phyloP scores from a whole-genome alignment of 371 early-diverging fungal genomes.

The Mucor piriformis region DNA sequence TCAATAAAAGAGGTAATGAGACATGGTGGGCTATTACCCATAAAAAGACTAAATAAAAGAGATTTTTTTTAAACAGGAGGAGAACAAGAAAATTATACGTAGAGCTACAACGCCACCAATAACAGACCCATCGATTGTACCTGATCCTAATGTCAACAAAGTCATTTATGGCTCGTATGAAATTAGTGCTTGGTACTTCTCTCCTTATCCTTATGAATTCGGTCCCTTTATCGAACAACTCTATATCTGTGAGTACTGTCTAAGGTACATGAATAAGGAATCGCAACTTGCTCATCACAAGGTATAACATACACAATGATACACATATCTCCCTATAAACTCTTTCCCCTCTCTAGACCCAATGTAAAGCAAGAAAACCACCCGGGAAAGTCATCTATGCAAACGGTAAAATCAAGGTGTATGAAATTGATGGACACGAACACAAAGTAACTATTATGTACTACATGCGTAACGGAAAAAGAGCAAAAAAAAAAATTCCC shows the following conservation, averaged over 20 bases:
- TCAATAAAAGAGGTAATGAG: not conserved
- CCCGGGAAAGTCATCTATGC: conserved; percentile 92
- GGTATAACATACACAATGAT: no score
- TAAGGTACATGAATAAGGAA: conserved; percentile 68
- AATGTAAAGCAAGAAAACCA: conserved; percentile 71
- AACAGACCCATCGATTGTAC: conserved; percentile 23
- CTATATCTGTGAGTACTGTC: conserved; percentile 90
- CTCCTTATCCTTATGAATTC: conserved; percentile 93
- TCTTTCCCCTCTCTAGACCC: conserved; percentile 21
- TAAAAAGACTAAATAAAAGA: no score
- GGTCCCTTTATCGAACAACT: conserved; percentile 64
- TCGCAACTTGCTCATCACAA: conserved; percentile 56
- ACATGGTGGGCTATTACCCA: no score
- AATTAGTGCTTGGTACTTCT: conserved; percentile 90
- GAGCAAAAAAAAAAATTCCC: no score
- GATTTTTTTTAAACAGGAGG: not conserved
- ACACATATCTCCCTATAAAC: not conserved
- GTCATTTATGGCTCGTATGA: conserved; percentile 70
- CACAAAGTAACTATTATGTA: conserved; percentile 62
- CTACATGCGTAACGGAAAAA: not conserved
- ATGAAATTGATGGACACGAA: conserved; percentile 90
- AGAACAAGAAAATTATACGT: conserved; percentile 14
- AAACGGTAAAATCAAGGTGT: conserved; percentile 75
- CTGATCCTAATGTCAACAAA: conserved; percentile 51
- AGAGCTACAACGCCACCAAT: conserved; percentile 21